Percentiles rank a stretch among this genome's conserved stretches.
Evolutionary conservation across 129 eudicot species (phyloP).

Genomic region (Solidago caesia): DNA sequence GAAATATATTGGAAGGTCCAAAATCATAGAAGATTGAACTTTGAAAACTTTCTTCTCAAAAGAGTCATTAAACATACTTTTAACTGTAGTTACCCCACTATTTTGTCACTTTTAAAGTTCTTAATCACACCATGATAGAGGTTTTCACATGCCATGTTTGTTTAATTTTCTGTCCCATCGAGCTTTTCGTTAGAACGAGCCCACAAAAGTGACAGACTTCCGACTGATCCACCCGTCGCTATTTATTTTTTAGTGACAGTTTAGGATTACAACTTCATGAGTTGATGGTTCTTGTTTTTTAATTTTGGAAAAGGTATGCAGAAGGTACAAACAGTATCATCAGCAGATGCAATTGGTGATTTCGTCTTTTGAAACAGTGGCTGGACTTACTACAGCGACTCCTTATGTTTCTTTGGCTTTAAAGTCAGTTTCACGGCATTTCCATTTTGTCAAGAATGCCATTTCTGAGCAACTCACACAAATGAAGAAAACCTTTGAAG

Average conservation of each 20-base stretch:
- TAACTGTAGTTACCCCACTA: conserved; percentile 49
- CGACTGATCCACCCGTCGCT: neutral
- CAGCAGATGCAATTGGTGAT: conserved; percentile 88
- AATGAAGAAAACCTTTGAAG: conserved; percentile 50
- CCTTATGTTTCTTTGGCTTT: conserved; percentile 66
- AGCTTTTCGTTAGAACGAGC: conserved; percentile 21
- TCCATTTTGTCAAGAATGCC: conserved; percentile 61
- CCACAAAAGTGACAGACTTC: conserved; percentile 12
- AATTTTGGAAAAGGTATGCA: conserved; percentile 49
- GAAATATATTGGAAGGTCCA: neutral
- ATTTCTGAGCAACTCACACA: conserved; percentile 65
- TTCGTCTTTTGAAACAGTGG: conserved; percentile 75
- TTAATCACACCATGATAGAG: conserved; percentile 39
- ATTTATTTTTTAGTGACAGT: conserved; percentile 3
- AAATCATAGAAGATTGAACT: conserved; percentile 1
- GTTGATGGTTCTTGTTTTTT: conserved; percentile 9
- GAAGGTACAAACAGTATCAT: conserved; percentile 79
- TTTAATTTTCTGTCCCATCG: conserved; percentile 14
- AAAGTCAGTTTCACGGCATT: conserved; percentile 66
- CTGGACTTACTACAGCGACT: conserved; percentile 74
- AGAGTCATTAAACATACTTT: conserved; percentile 30
- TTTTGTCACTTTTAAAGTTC: conserved; percentile 32
- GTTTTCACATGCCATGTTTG: conserved; percentile 40
- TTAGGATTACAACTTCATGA: neutral
- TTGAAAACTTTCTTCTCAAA: conserved; percentile 2